phyloP scores from a whole-genome alignment of 164 flowering plant genomes.

The Vitis amurensis region DNA sequence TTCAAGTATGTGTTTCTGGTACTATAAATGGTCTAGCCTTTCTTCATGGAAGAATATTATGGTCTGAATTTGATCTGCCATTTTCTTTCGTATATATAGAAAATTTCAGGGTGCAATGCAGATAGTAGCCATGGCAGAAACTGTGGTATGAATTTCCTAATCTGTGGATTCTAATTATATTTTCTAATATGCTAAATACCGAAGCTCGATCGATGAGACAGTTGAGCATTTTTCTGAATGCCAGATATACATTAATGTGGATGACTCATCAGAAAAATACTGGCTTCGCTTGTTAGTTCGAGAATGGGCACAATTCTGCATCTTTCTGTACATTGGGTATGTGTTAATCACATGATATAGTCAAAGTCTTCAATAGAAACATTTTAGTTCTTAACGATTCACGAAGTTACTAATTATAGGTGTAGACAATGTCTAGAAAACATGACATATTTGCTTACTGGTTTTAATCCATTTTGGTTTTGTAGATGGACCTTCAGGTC shows the following conservation, averaged over 20 bases:
- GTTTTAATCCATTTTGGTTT: neutral
- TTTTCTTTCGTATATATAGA: slow-evolving; percentile 42
- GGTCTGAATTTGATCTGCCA: neutral
- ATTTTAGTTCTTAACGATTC: neutral
- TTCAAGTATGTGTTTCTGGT: slow-evolving; percentile 60
- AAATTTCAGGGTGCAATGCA: slow-evolving; percentile 90
- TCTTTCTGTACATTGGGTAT: slow-evolving; percentile 85
- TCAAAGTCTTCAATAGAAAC: too few species aligned
- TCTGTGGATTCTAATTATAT: neutral
- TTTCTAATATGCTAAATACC: slow-evolving; percentile 1
- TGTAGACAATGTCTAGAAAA: neutral
- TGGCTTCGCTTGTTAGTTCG: slow-evolving; percentile 81
- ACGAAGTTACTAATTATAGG: neutral
- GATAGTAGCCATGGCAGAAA: slow-evolving; percentile 71
- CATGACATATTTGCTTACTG: neutral
- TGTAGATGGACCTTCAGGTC: slow-evolving; percentile 90
- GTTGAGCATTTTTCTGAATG: slow-evolving; percentile 3
- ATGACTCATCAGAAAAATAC: slow-evolving; percentile 53
- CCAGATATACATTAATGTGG: slow-evolving; percentile 74
- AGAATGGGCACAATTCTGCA: slow-evolving; percentile 82
- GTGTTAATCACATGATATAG: slow-evolving; percentile 5
- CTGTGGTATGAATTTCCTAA: slow-evolving; percentile 45
- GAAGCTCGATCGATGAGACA: neutral
- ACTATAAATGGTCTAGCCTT: neutral
- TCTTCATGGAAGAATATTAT: neutral